phyloP scores from a whole-genome alignment of 352 stramenopile species.

The Globisporangium irregulare region DNA sequence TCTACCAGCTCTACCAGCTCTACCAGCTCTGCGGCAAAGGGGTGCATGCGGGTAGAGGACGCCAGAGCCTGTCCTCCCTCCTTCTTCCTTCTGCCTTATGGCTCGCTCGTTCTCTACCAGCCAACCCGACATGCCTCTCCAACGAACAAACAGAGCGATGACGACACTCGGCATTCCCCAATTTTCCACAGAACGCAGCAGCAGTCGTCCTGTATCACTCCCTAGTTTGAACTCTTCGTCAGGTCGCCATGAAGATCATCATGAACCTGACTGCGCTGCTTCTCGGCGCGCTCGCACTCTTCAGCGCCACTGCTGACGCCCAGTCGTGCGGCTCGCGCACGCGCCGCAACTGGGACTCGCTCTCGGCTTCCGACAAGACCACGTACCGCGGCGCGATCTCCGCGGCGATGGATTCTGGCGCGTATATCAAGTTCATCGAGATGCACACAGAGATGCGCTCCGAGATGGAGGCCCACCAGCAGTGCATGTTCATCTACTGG shows the following conservation, averaged over 20 bases:
- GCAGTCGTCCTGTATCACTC: background rate
- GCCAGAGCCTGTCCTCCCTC: background rate
- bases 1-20: background rate
- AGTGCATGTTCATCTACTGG: slow-evolving; percentile 52
- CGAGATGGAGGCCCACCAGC: slow-evolving; percentile 29
- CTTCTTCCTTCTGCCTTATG: background rate
- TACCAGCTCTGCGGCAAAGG: background rate
- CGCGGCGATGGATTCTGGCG: slow-evolving; percentile 24
- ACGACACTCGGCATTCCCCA: background rate
- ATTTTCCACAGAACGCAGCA: background rate
- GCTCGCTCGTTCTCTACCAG: background rate
- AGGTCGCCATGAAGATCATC: background rate
- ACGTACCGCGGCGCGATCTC: slow-evolving; percentile 13
- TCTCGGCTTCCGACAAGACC: background rate
- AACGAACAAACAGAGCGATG: background rate
- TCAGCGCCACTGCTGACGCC: background rate
- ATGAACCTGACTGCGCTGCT: background rate
- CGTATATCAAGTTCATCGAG: slow-evolving; percentile 20
- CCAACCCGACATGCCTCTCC: background rate
- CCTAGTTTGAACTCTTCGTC: background rate
- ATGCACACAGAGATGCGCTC: slow-evolving; percentile 7
- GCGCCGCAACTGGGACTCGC: background rate
- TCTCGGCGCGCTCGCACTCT: background rate
- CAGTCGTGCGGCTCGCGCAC: background rate
- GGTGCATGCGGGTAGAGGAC: background rate